A percentile compares a stretch with the other conserved stretches of the same genome.
These are phyloP conservation scores for Calycina herbarum DNA, from an alignment of 2,329 filamentous ascomycete genomes.

Conservation along the genomic window DNA sequence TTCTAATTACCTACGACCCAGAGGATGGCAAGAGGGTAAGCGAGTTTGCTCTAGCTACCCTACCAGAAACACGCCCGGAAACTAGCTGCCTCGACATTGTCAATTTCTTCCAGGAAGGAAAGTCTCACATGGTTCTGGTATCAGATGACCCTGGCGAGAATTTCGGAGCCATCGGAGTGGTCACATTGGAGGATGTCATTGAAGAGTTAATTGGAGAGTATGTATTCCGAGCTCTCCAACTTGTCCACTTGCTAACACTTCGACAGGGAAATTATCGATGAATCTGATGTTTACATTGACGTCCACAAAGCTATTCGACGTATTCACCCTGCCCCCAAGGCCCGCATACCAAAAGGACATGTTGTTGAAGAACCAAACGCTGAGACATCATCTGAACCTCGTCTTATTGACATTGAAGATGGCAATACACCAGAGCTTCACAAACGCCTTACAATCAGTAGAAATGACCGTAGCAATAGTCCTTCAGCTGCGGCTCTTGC, in stretches of 20 bases:
- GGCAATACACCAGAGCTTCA: constrained; percentile 22
- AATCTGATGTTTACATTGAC: constrained; percentile 97
- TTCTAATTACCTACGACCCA: constrained; percentile 96
- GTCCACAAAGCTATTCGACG: constrained; percentile 97
- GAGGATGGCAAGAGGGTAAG: constrained; percentile 85
- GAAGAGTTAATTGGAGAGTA: constrained; percentile 98
- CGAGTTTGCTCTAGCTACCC: constrained; percentile 88
- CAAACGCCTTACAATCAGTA: constrained; percentile 21
- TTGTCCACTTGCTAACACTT: constrained; percentile 29
- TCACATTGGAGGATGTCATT: constrained; percentile 96
- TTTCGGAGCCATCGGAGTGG: constrained; percentile 85
- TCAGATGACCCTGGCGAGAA: constrained; percentile 89
- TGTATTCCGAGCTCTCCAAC: constrained; percentile 41
- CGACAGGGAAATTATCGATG: constrained; percentile 90
- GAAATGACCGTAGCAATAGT: constrained; percentile 21
- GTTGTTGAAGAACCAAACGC: constrained; percentile 48
- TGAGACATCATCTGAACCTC: constrained; percentile 36
- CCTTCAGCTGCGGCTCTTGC: constrained; percentile 21
- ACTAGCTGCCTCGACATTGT: constrained; percentile 98
- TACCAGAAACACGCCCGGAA: constrained; percentile 91
- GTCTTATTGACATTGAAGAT: constrained; percentile 49
- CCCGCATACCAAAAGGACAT: constrained; percentile 60
- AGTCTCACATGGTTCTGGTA: constrained; percentile 97
- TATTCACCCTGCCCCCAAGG: constrained; percentile 58
- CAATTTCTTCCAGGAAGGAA: constrained; percentile 99